phyloP scores from a whole-genome alignment of 345 rosid genomes.

The Ceriops tagal region DNA sequence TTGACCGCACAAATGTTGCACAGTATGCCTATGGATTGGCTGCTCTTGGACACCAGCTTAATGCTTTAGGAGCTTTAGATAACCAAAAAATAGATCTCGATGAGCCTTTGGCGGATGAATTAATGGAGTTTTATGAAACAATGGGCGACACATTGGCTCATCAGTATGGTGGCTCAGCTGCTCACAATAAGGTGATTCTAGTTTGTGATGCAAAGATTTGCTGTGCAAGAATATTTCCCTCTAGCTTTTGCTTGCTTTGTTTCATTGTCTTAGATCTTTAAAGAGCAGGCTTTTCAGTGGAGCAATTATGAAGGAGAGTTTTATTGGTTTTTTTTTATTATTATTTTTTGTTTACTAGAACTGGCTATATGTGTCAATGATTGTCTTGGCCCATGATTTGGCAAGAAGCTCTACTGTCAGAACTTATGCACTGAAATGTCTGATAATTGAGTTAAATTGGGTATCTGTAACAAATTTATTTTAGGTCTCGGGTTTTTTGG shows the following conservation, averaged over 20 bases:
- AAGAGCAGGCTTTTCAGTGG: neutral
- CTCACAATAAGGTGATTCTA: conserved; percentile 44
- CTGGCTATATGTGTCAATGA: too few relatives aligned
- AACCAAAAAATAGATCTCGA: conserved; percentile 69
- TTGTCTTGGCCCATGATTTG: too few relatives aligned
- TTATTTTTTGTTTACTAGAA: too few relatives aligned
- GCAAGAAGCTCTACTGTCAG: too few relatives aligned
- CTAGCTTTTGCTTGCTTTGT: neutral
- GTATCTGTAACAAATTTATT: too few relatives aligned
- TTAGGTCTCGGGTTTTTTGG: too few relatives aligned
- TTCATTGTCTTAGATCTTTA: neutral
- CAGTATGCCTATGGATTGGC: conserved; percentile 95
- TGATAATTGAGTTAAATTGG: too few relatives aligned
- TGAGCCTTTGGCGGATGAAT: conserved; percentile 73
- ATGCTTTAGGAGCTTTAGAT: conserved; percentile 65
- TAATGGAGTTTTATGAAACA: conserved; percentile 84
- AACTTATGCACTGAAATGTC: too few relatives aligned
- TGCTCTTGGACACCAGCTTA: conserved; percentile 91
- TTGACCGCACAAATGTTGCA: conserved; percentile 99
- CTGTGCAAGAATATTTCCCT: neutral
- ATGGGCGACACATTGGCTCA: conserved; percentile 92
- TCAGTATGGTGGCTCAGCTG: conserved; percentile 90
- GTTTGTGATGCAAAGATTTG: neutral
- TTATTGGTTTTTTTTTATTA: neutral
- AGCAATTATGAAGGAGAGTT: neutral